Percentiles rank a stretch among this genome's conserved stretches.
phyloP scores from a whole-genome alignment of 257 asterid species.

The Handroanthus guayacan region DNA sequence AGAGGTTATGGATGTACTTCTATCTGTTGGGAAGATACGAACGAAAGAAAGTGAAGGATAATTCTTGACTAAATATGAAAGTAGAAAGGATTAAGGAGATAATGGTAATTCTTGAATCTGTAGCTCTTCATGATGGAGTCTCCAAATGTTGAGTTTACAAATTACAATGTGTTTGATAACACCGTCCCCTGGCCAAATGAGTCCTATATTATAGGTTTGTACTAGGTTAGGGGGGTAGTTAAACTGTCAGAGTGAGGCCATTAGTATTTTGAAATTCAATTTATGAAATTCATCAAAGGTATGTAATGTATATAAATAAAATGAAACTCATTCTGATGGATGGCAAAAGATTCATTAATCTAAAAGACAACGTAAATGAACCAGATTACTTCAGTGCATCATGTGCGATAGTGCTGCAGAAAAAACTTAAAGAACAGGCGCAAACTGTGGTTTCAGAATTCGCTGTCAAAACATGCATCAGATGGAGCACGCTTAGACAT shows the following conservation, averaged over 20 bases:
- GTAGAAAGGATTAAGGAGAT: background rate
- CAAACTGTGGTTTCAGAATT: background rate
- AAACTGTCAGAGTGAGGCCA: constrained; percentile 2
- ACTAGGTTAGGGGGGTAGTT: background rate
- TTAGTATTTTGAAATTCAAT: background rate
- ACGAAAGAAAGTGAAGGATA: background rate
- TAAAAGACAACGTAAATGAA: background rate
- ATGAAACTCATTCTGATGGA: too few species aligned
- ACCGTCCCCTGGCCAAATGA: background rate
- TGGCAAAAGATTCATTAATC: background rate
- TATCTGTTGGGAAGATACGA: background rate
- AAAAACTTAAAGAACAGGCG: background rate
- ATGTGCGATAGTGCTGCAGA: background rate
- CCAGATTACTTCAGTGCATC: background rate
- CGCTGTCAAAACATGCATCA: background rate
- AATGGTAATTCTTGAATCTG: background rate
- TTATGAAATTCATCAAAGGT: background rate
- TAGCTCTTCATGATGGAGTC: background rate
- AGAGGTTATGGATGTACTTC: background rate
- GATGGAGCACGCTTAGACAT: background rate
- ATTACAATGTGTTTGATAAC: too few species aligned
- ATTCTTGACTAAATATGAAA: background rate
- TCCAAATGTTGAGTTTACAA: constrained; percentile 3
- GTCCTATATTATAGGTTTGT: background rate
- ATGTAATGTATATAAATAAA: background rate